Base-by-base conservation (phyloP, 2,329 filamentous ascomycete species). In the Magnaporthiopsis rhizophila region DNA sequence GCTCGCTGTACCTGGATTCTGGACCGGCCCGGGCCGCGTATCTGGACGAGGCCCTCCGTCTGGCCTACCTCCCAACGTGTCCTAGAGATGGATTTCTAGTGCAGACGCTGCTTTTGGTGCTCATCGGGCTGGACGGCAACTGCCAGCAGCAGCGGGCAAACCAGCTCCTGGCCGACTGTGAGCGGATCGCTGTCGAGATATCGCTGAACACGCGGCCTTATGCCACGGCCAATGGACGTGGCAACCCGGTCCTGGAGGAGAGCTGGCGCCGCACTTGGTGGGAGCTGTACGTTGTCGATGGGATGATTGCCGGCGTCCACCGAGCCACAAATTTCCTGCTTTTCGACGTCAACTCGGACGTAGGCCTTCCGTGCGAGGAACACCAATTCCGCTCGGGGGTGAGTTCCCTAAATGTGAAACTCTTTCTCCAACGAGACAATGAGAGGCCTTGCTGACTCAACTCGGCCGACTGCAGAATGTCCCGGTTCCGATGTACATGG, bases 191-290 rank as follows among this genome's bases (percentile, higher is more conserved):
- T 1, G 77, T 96, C 12, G 86, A 92, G 65, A 82, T 97, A 30
- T 89, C 89, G 0, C 83, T 97, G 75, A 87, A 96, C 72, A 85
- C 84, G 12, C 80, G 84, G 61, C 80, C 83, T 0, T 96, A 87
- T 73, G 88, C 91, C 0, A 76, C 81, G 0, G 75, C 81, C 6
- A 80, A 91, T 69, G 88, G 89, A 21, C 79, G 82, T 34, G 85
- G 86, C 6, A 85, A 89, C 65, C 80, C 85, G 0, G 80, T 92
- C 1, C 73, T 93, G 3, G 90, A 94, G 72, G 93, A 97, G 75
- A 91, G 89, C 73, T 89, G 91, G 85, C 85, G 92, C 24, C 83
- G 93, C 65, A 97, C 92, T 1, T 97, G 92, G 92, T 97, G 93
- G 93, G 92, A 86, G 67, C 72, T 86, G 4, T 94, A 89, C 72